These are phyloP conservation scores for Diophrys appendiculata DNA, from an alignment of 73 alveolate species.

Conservation along the genomic window DNA sequence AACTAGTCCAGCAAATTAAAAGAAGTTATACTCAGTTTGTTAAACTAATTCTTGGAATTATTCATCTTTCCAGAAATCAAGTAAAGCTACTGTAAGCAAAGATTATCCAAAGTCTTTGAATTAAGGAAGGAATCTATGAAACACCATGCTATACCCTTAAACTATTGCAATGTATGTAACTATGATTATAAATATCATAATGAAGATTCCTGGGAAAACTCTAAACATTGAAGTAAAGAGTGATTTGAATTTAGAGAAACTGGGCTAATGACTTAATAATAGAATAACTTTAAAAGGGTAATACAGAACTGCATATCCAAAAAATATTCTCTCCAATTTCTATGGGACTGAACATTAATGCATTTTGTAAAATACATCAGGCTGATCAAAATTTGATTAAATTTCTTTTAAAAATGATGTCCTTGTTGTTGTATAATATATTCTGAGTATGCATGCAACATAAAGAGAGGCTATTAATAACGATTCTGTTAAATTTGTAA, in stretches of 20 bases:
- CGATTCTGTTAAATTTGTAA: background rate
- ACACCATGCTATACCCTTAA: background rate
- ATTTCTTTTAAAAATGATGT: background rate
- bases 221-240: background rate
- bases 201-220: background rate
- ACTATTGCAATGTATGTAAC: background rate
- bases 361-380: background rate
- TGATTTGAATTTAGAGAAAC: no score
- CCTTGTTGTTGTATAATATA: background rate
- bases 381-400: background rate
- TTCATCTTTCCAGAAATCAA: no score
- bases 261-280: background rate
- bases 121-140: background rate
- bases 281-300: background rate
- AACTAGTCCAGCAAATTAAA: no score
- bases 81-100: no score
- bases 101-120: no score
- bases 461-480: background rate
- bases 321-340: background rate
- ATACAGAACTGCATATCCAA: background rate
- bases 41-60: no score
- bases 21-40: no score
- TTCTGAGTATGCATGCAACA: background rate
- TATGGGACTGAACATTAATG: background rate
- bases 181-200: no score